Base-by-base conservation (phyloP, 2,329 filamentous ascomycete genomes). In the Penicillium sp. region DNA sequence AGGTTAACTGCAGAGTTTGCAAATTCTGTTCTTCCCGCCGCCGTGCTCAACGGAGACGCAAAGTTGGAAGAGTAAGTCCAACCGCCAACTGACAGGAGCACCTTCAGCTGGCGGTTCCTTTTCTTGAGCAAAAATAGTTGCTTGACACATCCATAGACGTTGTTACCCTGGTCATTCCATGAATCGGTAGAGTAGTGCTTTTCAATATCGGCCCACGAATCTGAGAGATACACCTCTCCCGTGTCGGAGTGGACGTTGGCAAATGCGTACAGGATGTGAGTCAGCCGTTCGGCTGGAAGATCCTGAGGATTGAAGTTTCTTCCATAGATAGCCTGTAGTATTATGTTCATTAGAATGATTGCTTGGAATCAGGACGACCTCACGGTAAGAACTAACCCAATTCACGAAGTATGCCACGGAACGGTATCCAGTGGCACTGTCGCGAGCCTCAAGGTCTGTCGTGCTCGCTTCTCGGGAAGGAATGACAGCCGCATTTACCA, bases 261-360 rank as follows among this genome's bases (percentile, higher is more conserved):
- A 68, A 97, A 97, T 7, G 90, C 78, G 56, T 96, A 96, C 13
- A 96, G 79, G 4, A 97, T 69, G 59, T 97, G 91, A 0, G 90
- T 97, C 20, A 96, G 78, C 41, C 86, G 83, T 39, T 89, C 79
- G 3, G 76, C 80, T 0, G 86, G 86, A 4, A 97, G 77, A 59
- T 94, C 80, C 59, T 94, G 85, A 0, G 90, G 89, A 10, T 81
- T 77, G 61, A 91, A 86, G 56, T 91, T 85, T 38, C 90, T 81
- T 25, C 74, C 87, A 65, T 96, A 96, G 53, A 94, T 91, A 48
- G 86, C 87, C 87, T 75, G 30, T 3, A 21, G 19, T 20, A 8
- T 49, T 11, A 44, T 29, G 23, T 15, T 7, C 17, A 25, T 23
- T n/a, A n/a, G n/a, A n/a, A n/a, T n/a, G n/a, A n/a, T n/a, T n/a